Base-by-base conservation (phyloP, 495 filamentous ascomycete species). In the Xylaria grammica region DNA sequence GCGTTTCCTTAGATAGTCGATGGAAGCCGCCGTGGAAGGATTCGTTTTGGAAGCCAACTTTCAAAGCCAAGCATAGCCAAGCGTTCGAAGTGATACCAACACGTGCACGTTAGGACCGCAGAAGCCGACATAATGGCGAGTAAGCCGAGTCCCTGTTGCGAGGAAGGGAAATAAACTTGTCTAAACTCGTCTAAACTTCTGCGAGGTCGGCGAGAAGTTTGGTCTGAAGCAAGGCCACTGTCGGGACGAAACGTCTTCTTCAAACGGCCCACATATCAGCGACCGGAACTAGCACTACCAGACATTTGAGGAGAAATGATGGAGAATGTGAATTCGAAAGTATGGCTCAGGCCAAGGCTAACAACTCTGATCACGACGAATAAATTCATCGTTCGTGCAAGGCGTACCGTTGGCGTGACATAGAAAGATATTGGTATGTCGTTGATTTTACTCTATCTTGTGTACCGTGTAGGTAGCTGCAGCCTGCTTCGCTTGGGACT, bases 241-340 rank as follows among this genome's bases (percentile, higher is more conserved):
- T 10, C 32, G 10, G 36, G 58, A 26, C 58, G 58, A 61, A 61
- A 61, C 58, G 51, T 38, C 45, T 61, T 52, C 45, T 61, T 52
- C 45, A 61, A 61, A 61, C 58, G 58, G 48, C 46, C 58, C 58
- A 52, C 58, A 51, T 61, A 61, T 61, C 46, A 30, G 58, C 58
- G 58, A 61, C 58, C 58, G 58, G 58, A 61, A 49, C 58, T 5
- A 46, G 19, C 46, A 61, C 32, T 15, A 61, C 40, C 58, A 61
- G 46, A 61, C 58, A 61, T 61, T 52, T 30, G 48, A 50, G 58
- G 58, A 52, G n/a, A n/a, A n/a, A n/a, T n/a, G n/a, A n/a, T n/a
- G n/a, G n/a, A n/a, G n/a, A n/a, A n/a, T n/a, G n/a, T n/a, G n/a
- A n/a, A n/a, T n/a, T n/a, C n/a, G n/a, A n/a, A n/a, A n/a, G n/a